Evolutionary conservation across 208 protist species (phyloP).

Genomic region (Angomonas deanei): DNA sequence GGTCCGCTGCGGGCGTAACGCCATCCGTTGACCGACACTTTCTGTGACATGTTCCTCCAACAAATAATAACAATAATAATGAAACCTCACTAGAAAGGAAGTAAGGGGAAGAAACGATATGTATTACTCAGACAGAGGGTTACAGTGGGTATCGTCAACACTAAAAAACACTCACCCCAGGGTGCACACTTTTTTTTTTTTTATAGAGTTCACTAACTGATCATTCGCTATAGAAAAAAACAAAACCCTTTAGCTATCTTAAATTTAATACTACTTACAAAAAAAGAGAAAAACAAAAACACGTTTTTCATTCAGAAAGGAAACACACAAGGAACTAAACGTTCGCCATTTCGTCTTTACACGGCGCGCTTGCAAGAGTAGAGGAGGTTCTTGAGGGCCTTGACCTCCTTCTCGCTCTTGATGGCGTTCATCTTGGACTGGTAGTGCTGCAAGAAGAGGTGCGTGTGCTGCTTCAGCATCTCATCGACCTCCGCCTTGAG

Average conservation of each 20-base stretch:
- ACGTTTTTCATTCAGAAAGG: not conserved
- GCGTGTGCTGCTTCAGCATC: slow-evolving; percentile 83
- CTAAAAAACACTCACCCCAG: slow-evolving; percentile 12
- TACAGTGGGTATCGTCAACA: not conserved
- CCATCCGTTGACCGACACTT: slow-evolving; percentile 56
- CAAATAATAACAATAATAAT: too few species aligned
- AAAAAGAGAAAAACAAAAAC: slow-evolving; percentile 21
- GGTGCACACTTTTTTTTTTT: too few species aligned
- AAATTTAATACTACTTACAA: slow-evolving; percentile 1
- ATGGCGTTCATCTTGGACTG: slow-evolving; percentile 87
- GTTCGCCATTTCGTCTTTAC: slow-evolving; percentile 16
- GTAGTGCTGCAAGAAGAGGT: slow-evolving; percentile 80
- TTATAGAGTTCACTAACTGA: too few species aligned
- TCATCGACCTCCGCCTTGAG: slow-evolving; percentile 72
- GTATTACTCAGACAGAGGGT: not conserved
- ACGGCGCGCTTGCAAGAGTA: slow-evolving; percentile 88
- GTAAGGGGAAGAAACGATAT: slow-evolving; percentile 5
- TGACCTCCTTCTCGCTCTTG: slow-evolving; percentile 84
- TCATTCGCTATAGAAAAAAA: slow-evolving; percentile 10
- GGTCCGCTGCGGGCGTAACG: slow-evolving; percentile 61
- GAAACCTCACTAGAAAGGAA: not conserved
- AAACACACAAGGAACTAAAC: too few species aligned
- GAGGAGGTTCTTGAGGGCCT: slow-evolving; percentile 84
- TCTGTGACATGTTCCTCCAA: slow-evolving; percentile 31
- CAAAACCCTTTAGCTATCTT: not conserved